Evolutionary conservation across 805 yeast genomes (phyloP), one percentile per base, ranked within the genome.

Genomic region (Wickerhamomyces pijperi): DNA sequence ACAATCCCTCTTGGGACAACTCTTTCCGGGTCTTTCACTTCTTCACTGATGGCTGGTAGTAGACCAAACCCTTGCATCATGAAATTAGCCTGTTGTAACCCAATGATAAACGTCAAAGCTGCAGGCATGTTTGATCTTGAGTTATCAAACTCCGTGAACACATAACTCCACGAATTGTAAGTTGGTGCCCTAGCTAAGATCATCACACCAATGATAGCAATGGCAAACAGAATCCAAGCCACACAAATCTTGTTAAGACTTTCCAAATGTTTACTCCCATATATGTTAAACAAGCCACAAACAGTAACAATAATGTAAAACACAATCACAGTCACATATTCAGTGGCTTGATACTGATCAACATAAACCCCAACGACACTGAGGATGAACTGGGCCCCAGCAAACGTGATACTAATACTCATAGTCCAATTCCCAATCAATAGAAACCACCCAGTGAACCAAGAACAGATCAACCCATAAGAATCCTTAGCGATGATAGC

Each of bases 21-120:
- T 40, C 63, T 70, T 53, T 84, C 92, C 0, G 94, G 90, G 18
- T 65, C 65, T 45, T 76, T 71, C 14, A 84, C 92, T 58, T 84
- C 94, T 50, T 84, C 94, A 36, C 87, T 76, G 65, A 84, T 72
- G 5, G 90, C 78, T 16, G 85, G 82, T 20, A 84, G 64, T 73
- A 83, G 76, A 20, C 90, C 90, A 56, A 81, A 84, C 1, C 92
- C 94, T 43, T 83, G 84, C 52, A 83, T 65, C 18, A 90, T 82
- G 58, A 82, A 81, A 25, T 82, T 76, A 1, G 87, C 77, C 45
- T 83, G 81, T 57, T 81, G 87, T 42, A 84, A 70, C 0, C 92
- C 92, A 34, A 84, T 74, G 38, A 84, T 60, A 45, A 83, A 83
- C 2, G 92, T 85, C 43, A 83, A 49, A 2, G 74, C 68, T 36